Percentiles rank a stretch among this genome's conserved stretches.
Conservation (phyloP, 78 protist genomes). For the Chrysochromulina parva region DNA sequence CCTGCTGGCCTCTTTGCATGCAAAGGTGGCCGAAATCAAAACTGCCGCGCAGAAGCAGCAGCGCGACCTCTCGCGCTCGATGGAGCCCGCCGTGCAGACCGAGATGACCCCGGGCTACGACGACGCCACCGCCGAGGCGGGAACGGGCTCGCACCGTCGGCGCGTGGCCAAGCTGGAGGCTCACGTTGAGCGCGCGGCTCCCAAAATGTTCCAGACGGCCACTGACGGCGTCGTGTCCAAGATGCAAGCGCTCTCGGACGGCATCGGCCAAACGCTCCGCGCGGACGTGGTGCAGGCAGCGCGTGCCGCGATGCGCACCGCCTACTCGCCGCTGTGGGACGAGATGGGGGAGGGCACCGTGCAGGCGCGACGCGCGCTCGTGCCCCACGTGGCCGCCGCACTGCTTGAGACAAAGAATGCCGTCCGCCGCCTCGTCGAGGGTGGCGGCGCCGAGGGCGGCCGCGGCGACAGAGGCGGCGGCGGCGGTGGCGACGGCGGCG, state of each 20-base stretch:
- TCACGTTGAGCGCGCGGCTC: background rate
- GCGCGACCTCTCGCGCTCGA: slow-evolving; percentile 17
- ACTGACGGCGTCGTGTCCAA: background rate
- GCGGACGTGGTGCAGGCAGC: background rate
- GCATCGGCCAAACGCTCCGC: background rate
- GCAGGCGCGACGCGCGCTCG: background rate
- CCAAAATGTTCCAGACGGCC: background rate
- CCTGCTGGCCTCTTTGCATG: background rate
- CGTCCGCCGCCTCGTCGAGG: background rate
- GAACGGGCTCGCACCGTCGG: slow-evolving; percentile 29
- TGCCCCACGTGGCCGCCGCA: background rate
- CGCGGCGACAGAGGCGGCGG: too few relatives aligned
- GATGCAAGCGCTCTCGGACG: background rate
- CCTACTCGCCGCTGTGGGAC: background rate
- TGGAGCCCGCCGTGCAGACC: slow-evolving; percentile 7
- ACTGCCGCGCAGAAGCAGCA: background rate
- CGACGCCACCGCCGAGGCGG: background rate
- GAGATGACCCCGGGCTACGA: slow-evolving; percentile 4
- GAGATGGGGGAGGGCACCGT: background rate
- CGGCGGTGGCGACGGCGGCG: too few relatives aligned
- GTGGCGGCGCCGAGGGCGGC: background rate
- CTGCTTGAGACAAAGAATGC: background rate
- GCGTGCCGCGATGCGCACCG: background rate
- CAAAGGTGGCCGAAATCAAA: background rate
- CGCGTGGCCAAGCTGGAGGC: background rate